A percentile compares a stretch with the other conserved stretches of the same genome.
Conservation (phyloP, 2,329 filamentous ascomycete species). For the Alternaria atra region DNA sequence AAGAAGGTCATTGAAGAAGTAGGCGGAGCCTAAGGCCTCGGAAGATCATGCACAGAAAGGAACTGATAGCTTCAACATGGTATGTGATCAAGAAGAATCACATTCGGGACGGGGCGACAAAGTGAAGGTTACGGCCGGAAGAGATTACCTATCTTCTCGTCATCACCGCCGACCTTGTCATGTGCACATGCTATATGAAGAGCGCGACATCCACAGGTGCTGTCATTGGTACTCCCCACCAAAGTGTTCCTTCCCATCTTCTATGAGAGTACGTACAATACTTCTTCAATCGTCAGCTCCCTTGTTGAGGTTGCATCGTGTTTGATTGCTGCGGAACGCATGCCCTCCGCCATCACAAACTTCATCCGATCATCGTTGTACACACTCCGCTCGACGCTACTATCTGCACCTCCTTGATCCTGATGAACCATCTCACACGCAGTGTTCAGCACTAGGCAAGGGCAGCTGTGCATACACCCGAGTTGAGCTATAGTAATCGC, state of each 20-base stretch:
- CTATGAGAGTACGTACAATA: not conserved
- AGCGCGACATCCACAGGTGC: not conserved
- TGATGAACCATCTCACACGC: not conserved
- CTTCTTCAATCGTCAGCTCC: not conserved
- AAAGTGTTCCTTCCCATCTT: not conserved
- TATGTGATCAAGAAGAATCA: not conserved
- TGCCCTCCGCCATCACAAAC: not conserved
- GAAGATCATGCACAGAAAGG: not conserved
- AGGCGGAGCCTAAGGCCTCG: constrained; percentile 51
- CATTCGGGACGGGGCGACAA: not conserved
- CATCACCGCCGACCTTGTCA: not conserved
- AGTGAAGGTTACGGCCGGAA: not conserved
- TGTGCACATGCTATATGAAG: constrained; percentile 2
- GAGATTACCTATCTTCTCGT: constrained; percentile 3
- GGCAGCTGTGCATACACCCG: not conserved
- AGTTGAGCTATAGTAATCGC: not conserved
- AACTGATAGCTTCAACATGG: not conserved
- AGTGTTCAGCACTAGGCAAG: not conserved
- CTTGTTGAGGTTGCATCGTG: not conserved
- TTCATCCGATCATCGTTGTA: not conserved
- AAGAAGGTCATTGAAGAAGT: constrained; percentile 77
- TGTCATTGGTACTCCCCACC: not conserved
- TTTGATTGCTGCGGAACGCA: not conserved
- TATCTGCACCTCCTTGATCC: not conserved
- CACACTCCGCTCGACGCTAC: not conserved